A percentile compares a stretch with the other conserved stretches of the same genome.
phyloP scores from a whole-genome alignment of 2,329 filamentous ascomycete genomes.

The Davidsoniella eucalypti region DNA sequence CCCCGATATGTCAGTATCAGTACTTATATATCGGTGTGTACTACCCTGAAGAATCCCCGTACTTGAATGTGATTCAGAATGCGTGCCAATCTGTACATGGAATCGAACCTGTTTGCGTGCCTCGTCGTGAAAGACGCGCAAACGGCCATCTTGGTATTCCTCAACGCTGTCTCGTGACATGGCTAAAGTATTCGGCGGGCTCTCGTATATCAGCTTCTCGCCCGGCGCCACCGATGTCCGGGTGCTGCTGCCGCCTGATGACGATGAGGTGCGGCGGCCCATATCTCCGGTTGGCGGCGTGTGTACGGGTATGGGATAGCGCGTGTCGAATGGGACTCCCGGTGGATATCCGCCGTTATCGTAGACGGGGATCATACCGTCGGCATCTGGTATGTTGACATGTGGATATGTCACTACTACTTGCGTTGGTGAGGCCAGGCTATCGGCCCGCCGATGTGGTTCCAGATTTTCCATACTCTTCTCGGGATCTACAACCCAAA shows the following conservation, averaged over 20 bases:
- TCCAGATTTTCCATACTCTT: too few relatives aligned
- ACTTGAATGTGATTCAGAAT: neutral
- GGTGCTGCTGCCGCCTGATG: neutral
- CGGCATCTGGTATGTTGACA: neutral
- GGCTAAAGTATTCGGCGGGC: neutral
- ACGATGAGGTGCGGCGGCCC: too few relatives aligned
- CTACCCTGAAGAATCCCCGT: neutral
- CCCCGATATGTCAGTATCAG: neutral
- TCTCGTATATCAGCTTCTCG: slow-evolving; percentile 6
- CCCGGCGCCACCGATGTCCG: neutral
- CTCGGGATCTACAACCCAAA: too few relatives aligned
- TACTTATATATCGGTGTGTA: neutral
- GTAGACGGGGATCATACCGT: neutral
- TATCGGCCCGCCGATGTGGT: too few relatives aligned
- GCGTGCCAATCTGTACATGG: neutral
- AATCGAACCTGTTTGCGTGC: neutral
- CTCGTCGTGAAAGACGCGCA: slow-evolving; percentile 4
- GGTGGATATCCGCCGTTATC: neutral
- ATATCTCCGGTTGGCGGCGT: too few relatives aligned
- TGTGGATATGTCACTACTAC: too few relatives aligned
- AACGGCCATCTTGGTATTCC: neutral
- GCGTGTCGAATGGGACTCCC: neutral
- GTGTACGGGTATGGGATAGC: too few relatives aligned
- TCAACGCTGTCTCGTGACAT: neutral
- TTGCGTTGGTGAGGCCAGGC: too few relatives aligned